Conservation (phyloP, 306 rosid species). For the Alnus rubra region DNA sequence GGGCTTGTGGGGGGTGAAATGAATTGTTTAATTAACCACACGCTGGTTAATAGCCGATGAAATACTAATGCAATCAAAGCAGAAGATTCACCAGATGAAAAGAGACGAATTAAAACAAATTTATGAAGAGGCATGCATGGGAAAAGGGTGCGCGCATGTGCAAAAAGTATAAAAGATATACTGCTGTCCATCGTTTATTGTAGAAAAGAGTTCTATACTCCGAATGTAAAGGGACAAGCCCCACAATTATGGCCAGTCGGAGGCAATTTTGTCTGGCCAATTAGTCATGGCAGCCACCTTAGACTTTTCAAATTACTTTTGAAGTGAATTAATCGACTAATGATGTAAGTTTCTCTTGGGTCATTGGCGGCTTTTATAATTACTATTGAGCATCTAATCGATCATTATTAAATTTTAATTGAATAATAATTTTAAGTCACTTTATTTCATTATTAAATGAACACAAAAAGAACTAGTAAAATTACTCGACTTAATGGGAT, state of each 20-base stretch:
- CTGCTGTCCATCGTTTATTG: not conserved
- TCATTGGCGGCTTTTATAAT: too few relatives aligned
- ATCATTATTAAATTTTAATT: too few relatives aligned
- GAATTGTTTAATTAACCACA: not conserved
- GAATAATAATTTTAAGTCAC: too few relatives aligned
- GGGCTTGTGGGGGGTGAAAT: not conserved
- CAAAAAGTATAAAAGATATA: not conserved
- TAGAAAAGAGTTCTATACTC: not conserved
- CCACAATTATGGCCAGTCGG: not conserved
- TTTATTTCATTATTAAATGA: too few relatives aligned
- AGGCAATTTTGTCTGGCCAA: not conserved
- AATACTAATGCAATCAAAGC: not conserved
- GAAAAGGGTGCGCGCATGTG: not conserved
- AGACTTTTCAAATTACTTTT: not conserved
- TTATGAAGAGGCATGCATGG: not conserved
- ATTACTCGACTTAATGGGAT: too few relatives aligned
- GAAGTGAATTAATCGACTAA: not conserved
- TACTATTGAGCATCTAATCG: too few relatives aligned
- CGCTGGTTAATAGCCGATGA: not conserved
- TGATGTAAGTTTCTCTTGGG: too few relatives aligned
- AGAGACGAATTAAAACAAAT: not conserved
- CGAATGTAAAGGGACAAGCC: not conserved
- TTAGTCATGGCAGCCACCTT: not conserved
- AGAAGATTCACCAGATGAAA: conserved; percentile 14
- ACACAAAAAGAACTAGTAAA: too few relatives aligned